Conservation (phyloP, 805 yeast genomes). For the Ascoidea tarda region DNA sequence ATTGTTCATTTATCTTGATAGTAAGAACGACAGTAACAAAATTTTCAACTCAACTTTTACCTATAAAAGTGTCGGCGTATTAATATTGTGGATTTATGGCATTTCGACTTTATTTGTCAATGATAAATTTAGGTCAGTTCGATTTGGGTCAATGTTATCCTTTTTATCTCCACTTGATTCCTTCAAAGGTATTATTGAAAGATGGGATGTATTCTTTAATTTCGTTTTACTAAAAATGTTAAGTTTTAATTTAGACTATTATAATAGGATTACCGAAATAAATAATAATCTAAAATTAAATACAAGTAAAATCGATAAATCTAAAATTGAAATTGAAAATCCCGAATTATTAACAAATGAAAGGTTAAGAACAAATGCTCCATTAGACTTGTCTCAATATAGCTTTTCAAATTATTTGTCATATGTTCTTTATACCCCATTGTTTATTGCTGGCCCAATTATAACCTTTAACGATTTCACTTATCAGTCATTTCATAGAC, state of each 20-base stretch:
- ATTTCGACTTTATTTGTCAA: conserved; percentile 67
- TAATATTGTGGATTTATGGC: conserved; percentile 64
- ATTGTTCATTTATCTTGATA: conserved; percentile 10
- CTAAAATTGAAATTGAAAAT: background rate
- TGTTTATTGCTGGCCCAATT: conserved; percentile 92
- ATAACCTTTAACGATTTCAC: conserved; percentile 84
- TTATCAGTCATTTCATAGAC: conserved; percentile 48
- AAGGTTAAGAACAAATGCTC: conserved; percentile 49
- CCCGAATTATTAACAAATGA: conserved; percentile 22
- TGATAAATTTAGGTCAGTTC: conserved; percentile 44
- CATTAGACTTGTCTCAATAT: conserved; percentile 48
- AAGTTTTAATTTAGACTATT: conserved; percentile 69
- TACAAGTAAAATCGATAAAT: conserved; percentile 2
- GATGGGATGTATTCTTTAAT: conserved; percentile 96
- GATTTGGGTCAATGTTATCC: conserved; percentile 28
- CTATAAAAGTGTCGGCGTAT: conserved; percentile 24
- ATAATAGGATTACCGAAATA: conserved; percentile 21
- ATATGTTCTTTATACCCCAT: conserved; percentile 73
- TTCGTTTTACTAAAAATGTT: conserved; percentile 76
- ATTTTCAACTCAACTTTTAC: background rate
- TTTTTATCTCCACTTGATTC: conserved; percentile 40
- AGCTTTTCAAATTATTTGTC: conserved; percentile 53
- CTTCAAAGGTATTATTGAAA: conserved; percentile 60
- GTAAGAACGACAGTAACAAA: conserved; percentile 6
- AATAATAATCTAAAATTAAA: conserved; percentile 1